Conservation (phyloP, 208 protist species). For the Leishmania gerbilli region DNA sequence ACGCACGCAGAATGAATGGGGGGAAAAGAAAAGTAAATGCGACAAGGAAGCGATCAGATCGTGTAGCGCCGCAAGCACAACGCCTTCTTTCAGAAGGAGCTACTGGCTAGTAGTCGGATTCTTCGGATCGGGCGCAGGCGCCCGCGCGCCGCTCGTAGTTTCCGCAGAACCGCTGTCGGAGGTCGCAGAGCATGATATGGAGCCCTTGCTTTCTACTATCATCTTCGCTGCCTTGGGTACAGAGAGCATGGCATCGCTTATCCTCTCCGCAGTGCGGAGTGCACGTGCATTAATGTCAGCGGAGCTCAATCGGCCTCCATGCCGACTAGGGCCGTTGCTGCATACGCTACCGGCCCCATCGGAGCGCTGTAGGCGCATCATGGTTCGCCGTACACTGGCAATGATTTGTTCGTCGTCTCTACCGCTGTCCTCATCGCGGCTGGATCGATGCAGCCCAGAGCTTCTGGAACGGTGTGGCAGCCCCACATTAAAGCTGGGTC, state of each 20-base stretch:
- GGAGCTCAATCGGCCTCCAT: neutral
- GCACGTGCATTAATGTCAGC: neutral
- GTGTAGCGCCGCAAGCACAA: neutral
- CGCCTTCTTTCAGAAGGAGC: neutral
- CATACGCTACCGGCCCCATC: neutral
- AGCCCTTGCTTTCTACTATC: neutral
- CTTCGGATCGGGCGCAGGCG: neutral
- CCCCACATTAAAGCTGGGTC: neutral
- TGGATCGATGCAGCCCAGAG: neutral
- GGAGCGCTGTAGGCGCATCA: constrained; percentile 1
- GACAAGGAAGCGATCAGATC: neutral
- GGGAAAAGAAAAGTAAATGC: neutral
- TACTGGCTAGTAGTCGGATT: neutral
- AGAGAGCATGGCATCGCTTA: neutral
- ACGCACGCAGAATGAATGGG: neutral
- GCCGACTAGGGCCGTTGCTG: neutral
- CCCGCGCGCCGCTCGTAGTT: no score
- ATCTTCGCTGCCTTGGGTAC: neutral
- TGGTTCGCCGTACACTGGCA: neutral
- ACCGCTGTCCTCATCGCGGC: constrained; percentile 7
- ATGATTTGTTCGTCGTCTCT: constrained; percentile 14
- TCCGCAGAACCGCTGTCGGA: neutral
- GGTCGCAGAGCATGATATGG: neutral
- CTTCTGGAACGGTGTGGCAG: neutral
- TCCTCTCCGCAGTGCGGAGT: neutral